Evolutionary conservation across 169 alveolate genomes (phyloP).

Genomic region (Babesia ovis): DNA sequence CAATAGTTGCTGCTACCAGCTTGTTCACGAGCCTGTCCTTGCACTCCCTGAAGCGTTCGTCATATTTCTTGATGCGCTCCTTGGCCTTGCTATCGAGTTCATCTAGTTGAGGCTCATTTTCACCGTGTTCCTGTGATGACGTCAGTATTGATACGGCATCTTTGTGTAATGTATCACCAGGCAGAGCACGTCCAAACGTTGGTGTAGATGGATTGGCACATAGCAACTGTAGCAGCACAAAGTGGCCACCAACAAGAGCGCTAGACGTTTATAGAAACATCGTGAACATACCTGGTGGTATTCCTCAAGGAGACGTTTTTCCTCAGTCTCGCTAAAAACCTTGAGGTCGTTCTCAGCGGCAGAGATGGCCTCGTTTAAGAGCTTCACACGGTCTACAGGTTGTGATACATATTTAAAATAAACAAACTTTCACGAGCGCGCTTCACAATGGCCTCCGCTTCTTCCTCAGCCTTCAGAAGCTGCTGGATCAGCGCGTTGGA

Average conservation of each 20-base stretch:
- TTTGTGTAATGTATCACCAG: too few relatives aligned
- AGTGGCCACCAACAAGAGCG: too few relatives aligned
- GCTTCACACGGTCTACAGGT: slow-evolving; percentile 74
- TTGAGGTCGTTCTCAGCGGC: slow-evolving; percentile 77
- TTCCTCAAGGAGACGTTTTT: slow-evolving; percentile 71
- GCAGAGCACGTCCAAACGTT: too few relatives aligned
- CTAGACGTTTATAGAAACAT: too few relatives aligned
- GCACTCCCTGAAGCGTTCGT: slow-evolving; percentile 27
- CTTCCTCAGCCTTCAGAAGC: slow-evolving; percentile 79
- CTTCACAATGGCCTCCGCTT: slow-evolving; percentile 77
- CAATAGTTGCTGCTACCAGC: slow-evolving; percentile 52
- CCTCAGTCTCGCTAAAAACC: slow-evolving; percentile 73
- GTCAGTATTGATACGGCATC: too few relatives aligned
- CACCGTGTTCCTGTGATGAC: slow-evolving; percentile 33
- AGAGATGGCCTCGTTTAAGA: slow-evolving; percentile 75
- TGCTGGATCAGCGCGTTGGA: slow-evolving; percentile 79
- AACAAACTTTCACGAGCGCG: slow-evolving; percentile 78
- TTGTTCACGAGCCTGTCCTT: slow-evolving; percentile 58
- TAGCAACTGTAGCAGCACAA: too few relatives aligned
- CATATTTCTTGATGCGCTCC: slow-evolving; percentile 33
- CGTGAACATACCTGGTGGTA: slow-evolving; percentile 51
- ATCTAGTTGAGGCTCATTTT: slow-evolving; percentile 53
- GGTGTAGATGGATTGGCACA: too few relatives aligned
- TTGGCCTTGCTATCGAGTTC: slow-evolving; percentile 45
- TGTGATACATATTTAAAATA: background rate